Base-by-base conservation (phyloP, 805 yeast species). In the Suhomyces prunicola region DNA sequence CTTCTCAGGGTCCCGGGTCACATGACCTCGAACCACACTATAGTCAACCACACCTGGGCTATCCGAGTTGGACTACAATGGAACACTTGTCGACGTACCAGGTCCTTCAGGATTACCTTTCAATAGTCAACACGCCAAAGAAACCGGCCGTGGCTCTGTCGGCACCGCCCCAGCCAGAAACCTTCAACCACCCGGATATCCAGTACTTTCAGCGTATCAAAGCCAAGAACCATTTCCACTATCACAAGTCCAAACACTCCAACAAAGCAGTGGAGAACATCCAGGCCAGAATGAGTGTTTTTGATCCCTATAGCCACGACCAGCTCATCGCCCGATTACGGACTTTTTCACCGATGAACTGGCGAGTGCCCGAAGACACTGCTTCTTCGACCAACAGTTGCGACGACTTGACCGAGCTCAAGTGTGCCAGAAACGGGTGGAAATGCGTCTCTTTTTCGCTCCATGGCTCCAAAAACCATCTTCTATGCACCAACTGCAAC, bases 401-500 rank as follows among this genome's bases (percentile, higher is more conserved):
- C 7, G 44, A 26, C 2, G 52, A 51, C 5, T 61, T 83, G 26
- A 77, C 70, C 5, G 85, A 84, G 50, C 65, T 83, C 33, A 70
- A 62, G 29, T 78, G 84, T 59, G 75, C 84, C 0, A 58, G 77
- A 22, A 70, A 76, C 50, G 87, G 87, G 1, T 83, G 87, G 87
- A 65, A 61, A 48, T 78, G 82, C 55, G 74, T 73, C 13, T 63
- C 72, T 6, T 60, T 68, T 23, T 57, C 69, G 1, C 47, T 54
- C 6, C 59, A 60, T 31, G 55, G 61, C 44, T 52, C 61, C 6
- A 66, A 63, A 51, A 74, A 74, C 55, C 69, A 65, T 44, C 59
- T 75, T 19, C 45, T 66, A 12, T 75, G 79, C 53, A 60, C 71
- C 0, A 59, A 63, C 12, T 75, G 79, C 47, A 61, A 61, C 33